These are phyloP conservation scores for Eucalyptus dawsonii DNA, from an alignment of 345 rosid species.

Conservation along the genomic window DNA sequence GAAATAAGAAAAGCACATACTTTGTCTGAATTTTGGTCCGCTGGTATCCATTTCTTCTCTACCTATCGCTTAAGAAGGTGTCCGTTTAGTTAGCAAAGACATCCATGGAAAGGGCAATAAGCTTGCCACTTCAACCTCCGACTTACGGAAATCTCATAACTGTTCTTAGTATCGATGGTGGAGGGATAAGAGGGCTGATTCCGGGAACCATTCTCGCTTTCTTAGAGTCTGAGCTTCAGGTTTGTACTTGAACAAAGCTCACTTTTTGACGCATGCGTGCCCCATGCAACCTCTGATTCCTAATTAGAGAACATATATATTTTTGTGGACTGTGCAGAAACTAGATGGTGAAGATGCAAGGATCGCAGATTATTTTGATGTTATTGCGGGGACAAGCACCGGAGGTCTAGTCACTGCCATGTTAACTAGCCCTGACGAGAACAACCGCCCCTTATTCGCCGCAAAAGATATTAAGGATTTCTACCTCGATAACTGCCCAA, in stretches of 20 bases:
- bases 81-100: background rate
- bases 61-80: background rate
- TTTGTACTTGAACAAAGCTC: background rate
- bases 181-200: constrained; percentile 31
- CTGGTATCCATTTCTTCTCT: background rate
- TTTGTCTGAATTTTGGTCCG: background rate
- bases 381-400: constrained; percentile 41
- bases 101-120: background rate
- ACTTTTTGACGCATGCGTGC: background rate
- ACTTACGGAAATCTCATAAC: constrained; percentile 18
- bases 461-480: constrained; percentile 37
- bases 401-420: constrained; percentile 51
- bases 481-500: constrained; percentile 21
- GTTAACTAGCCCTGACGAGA: constrained; percentile 32
- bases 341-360: constrained; percentile 39
- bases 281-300: background rate
- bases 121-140: constrained; percentile 1
- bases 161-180: constrained; percentile 40
- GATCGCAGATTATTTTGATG: constrained; percentile 47
- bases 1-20: background rate
- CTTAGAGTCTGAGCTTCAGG: constrained; percentile 25
- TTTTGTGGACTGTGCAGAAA: constrained; percentile 9
- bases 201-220: constrained; percentile 17
- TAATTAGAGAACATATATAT: background rate
- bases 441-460: constrained; percentile 36